Evolutionary conservation across 2,329 filamentous ascomycete genomes (phyloP).

Genomic region (Escovopsis sp.): DNA sequence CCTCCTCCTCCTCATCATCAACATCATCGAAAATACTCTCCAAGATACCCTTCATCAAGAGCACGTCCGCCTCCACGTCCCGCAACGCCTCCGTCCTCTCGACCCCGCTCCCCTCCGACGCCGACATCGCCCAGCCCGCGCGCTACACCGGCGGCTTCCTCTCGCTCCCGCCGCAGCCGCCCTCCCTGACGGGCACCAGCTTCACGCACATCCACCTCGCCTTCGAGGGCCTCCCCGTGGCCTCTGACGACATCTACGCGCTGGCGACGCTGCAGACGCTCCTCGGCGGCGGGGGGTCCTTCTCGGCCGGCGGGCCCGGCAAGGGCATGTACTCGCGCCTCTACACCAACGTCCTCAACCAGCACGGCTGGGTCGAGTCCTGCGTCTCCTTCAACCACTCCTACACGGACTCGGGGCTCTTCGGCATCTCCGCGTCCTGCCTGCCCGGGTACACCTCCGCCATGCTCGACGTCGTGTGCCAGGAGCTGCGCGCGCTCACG

Average conservation of each 20-base stretch:
- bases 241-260: constrained; percentile 86
- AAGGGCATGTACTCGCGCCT: constrained; percentile 99
- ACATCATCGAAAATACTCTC: constrained; percentile 51
- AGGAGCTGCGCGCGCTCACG: constrained; percentile 67
- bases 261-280: constrained; percentile 91
- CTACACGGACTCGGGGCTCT: constrained; percentile 90
- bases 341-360: constrained; percentile 95
- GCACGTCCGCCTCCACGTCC: constrained; percentile 61
- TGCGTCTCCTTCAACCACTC: constrained; percentile 95
- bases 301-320: constrained; percentile 88
- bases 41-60: constrained; percentile 82
- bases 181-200: constrained; percentile 61
- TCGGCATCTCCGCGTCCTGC: constrained; percentile 84
- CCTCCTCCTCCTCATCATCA: constrained; percentile 22
- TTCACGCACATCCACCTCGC: constrained; percentile 91
- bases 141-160: constrained; percentile 93
- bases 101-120: constrained; percentile 25
- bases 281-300: constrained; percentile 88
- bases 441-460: constrained; percentile 59
- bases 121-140: constrained; percentile 49
- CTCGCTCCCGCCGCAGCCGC: constrained; percentile 65
- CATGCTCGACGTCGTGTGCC: constrained; percentile 94
- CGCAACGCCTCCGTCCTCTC: constrained; percentile 42
- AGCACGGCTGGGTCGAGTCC: constrained; percentile 92
- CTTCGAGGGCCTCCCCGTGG: constrained; percentile 87